These are phyloP conservation scores for Chlamydomonas applanata DNA, from an alignment of 139 green algal species.

Conservation along the genomic window DNA sequence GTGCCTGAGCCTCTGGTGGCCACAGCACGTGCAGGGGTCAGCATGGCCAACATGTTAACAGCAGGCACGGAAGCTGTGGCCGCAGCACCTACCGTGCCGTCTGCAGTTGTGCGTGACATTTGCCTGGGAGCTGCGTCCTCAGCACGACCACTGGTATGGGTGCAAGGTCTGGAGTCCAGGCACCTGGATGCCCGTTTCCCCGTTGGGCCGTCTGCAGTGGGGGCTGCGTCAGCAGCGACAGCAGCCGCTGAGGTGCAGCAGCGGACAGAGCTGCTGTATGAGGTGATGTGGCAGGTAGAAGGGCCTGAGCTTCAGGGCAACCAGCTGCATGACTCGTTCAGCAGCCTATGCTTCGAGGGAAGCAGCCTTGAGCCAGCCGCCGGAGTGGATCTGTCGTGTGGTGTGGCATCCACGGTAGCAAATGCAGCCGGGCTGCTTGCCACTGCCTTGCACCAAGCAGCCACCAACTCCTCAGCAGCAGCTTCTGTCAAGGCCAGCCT, in stretches of 20 bases:
- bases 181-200: conserved; percentile 9
- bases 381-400: neutral
- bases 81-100: neutral
- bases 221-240: conserved; percentile 2
- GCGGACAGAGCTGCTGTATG: conserved; percentile 25
- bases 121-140: neutral
- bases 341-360: too few relatives aligned
- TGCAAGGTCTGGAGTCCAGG: conserved; percentile 30
- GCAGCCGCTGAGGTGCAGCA: neutral
- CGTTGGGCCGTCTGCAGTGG: neutral
- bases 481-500: neutral
- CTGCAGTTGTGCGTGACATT: conserved; percentile 2
- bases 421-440: neutral
- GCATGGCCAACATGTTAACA: too few relatives aligned
- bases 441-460: neutral
- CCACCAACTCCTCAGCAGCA: neutral
- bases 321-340: too few relatives aligned
- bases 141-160: conserved; percentile 2
- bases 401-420: neutral
- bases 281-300: conserved; percentile 35
- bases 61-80: neutral
- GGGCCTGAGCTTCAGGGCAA: neutral
- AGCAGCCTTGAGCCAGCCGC: neutral
- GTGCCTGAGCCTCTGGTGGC: too few relatives aligned
- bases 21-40: too few relatives aligned